Base-by-base conservation (phyloP, 139 green algal genomes). In the Spirogloea muscicola region DNA sequence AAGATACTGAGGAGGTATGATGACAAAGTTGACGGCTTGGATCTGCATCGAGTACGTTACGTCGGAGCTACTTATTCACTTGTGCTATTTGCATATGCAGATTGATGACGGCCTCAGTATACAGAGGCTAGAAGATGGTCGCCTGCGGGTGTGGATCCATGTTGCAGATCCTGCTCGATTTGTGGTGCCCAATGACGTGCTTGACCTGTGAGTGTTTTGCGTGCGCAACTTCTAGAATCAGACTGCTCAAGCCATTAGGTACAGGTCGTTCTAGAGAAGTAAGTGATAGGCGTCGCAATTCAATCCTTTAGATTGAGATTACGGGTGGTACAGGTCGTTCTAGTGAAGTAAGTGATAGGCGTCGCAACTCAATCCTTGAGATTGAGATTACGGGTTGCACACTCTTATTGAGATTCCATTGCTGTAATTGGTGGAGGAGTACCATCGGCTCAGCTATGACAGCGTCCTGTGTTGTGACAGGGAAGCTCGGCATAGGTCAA, bases 131-230 rank as follows among this genome's bases (percentile, higher is more conserved):
- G 27, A 66, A 3, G 86, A 84, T 7, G 87, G 84, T 4, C 38
- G 76, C 1, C 7, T 74, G 31, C 70, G 83, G 60, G 60, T 97
- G 49, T 97, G 92, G 93, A 83, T 96, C 21, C 92, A 97, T 77
- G 84, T 97, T 36, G 92, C 92, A 13, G 91, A 96, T 69, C 90
- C 91, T 49, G 88, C 84, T 0, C 85, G 89, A 39, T 92, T 79
- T 82, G 66, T 92, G n/a, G 25, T 34, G n/a, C 72, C 39, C 16
- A 68, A 67, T 61, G 38, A 68, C 16, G 27, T 60, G 49, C 61
- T 97, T 41, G 89, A 90, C 2, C 21, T 55, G 65, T 74, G 7
- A 77, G 49, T 77, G 18, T 76, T 71, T 59, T 65, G 57, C 21
- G 27, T 48, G 9, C 9, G 38, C 43, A 7, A 41, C 46, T 27